phyloP scores from a whole-genome alignment of 768 basidiomycete species.

The Naganishia onofrii region DNA sequence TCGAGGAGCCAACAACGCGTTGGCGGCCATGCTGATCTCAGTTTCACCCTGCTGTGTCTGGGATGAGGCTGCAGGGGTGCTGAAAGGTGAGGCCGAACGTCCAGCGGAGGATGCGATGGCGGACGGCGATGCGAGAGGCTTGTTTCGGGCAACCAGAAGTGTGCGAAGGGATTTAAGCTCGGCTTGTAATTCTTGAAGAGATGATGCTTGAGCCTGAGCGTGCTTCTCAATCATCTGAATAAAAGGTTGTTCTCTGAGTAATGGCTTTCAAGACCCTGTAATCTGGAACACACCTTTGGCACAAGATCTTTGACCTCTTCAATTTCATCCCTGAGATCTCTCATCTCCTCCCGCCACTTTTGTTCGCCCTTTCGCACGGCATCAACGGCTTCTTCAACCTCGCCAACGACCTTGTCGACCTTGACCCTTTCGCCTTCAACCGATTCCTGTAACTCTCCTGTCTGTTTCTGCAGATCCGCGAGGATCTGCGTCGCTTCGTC shows the following conservation, averaged over 20 bases:
- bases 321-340: conserved; percentile 86
- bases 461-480: conserved; percentile 53
- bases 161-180: conserved; percentile 93
- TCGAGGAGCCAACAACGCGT: conserved; percentile 42
- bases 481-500: conserved; percentile 55
- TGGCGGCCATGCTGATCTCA: conserved; percentile 41
- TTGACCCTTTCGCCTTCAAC: conserved; percentile 42
- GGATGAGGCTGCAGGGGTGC: background rate
- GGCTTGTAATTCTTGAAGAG: conserved; percentile 80
- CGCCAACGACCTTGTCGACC: conserved; percentile 40
- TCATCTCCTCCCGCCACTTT: conserved; percentile 79
- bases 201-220: conserved; percentile 76
- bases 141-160: conserved; percentile 66
- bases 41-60: background rate
- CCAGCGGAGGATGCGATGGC: conserved; percentile 54
- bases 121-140: conserved; percentile 15
- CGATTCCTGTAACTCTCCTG: conserved; percentile 34
- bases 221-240: conserved; percentile 89
- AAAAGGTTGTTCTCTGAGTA: background rate
- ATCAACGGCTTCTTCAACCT: conserved; percentile 45
- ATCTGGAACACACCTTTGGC: conserved; percentile 66
- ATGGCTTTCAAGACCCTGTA: background rate
- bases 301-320: conserved; percentile 86
- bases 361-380: conserved; percentile 62
- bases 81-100: conserved; percentile 50